These are phyloP conservation scores for Salix dunnii DNA, from an alignment of 345 rosid genomes.

Conservation along the genomic window DNA sequence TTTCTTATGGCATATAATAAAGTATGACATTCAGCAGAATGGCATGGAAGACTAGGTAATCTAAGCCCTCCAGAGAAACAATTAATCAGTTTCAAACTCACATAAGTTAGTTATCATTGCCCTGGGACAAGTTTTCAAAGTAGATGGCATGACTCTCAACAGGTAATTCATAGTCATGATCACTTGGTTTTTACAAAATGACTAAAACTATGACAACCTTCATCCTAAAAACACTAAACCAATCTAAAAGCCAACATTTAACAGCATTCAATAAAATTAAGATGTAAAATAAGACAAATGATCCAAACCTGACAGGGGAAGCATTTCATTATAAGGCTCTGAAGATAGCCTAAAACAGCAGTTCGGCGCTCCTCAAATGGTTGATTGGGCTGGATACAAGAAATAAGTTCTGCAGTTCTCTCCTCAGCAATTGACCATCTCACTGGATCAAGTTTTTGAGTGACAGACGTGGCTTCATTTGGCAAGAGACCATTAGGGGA, in stretches of 20 bases:
- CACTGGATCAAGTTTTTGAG: slow-evolving; percentile 48
- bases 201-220: not conserved
- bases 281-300: too few species aligned
- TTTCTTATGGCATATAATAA: not conserved
- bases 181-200: not conserved
- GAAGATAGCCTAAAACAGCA: slow-evolving; percentile 71
- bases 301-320: slow-evolving; percentile 61
- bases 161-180: not conserved
- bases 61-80: not conserved
- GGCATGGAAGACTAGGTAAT: not conserved
- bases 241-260: not conserved
- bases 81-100: not conserved
- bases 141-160: not conserved
- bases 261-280: not conserved
- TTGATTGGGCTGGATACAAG: slow-evolving; percentile 66
- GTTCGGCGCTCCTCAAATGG: slow-evolving; percentile 72
- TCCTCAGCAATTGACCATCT: slow-evolving; percentile 79
- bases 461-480: slow-evolving; percentile 63
- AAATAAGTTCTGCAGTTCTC: slow-evolving; percentile 66
- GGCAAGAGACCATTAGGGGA: slow-evolving; percentile 79
- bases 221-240: not conserved
- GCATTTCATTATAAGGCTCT: slow-evolving; percentile 65
- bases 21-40: not conserved
- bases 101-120: not conserved
- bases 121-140: not conserved